These are phyloP conservation scores for Sabuloglossum arenarium DNA, from an alignment of 495 filamentous ascomycete species.

Conservation along the genomic window DNA sequence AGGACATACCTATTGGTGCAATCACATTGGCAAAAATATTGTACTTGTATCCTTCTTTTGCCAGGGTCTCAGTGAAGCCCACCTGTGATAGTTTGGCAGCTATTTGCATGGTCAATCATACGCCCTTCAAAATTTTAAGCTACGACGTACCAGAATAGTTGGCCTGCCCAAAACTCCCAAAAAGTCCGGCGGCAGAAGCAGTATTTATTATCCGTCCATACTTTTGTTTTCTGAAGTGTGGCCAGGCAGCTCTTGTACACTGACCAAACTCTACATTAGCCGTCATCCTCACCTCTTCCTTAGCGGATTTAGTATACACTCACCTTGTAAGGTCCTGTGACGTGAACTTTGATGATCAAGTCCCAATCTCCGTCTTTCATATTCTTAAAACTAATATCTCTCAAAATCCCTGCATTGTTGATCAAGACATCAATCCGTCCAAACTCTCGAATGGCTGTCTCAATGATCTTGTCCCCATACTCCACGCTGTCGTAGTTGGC, in stretches of 20 bases:
- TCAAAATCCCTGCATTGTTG: slow-evolving; percentile 95
- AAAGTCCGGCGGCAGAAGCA: slow-evolving; percentile 82
- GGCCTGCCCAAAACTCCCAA: slow-evolving; percentile 86
- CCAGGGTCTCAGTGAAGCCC: slow-evolving; percentile 93
- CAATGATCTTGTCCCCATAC: slow-evolving; percentile 86
- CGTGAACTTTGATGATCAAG: slow-evolving; percentile 78
- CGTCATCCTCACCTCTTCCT: background rate
- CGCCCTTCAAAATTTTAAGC: background rate
- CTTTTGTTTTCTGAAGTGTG: slow-evolving; percentile 96
- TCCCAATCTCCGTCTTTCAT: slow-evolving; percentile 98
- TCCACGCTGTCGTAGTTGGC: slow-evolving; percentile 97
- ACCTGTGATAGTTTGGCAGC: slow-evolving; percentile 93
- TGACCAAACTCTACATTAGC: slow-evolving; percentile 12
- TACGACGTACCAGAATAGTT: slow-evolving; percentile 61
- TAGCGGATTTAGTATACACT: background rate
- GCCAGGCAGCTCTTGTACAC: slow-evolving; percentile 92
- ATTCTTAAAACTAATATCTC: slow-evolving; percentile 96
- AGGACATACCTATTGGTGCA: slow-evolving; percentile 51
- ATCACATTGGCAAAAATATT: slow-evolving; percentile 95
- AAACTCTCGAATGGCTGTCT: slow-evolving; percentile 82
- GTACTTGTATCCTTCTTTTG: slow-evolving; percentile 95
- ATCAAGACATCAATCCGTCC: slow-evolving; percentile 87
- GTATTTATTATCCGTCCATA: slow-evolving; percentile 94
- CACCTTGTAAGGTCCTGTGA: slow-evolving; percentile 86
- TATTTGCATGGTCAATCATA: slow-evolving; percentile 12